Evolutionary conservation across 306 rosid genomes (phyloP).

Genomic region (Malus fusca): DNA sequence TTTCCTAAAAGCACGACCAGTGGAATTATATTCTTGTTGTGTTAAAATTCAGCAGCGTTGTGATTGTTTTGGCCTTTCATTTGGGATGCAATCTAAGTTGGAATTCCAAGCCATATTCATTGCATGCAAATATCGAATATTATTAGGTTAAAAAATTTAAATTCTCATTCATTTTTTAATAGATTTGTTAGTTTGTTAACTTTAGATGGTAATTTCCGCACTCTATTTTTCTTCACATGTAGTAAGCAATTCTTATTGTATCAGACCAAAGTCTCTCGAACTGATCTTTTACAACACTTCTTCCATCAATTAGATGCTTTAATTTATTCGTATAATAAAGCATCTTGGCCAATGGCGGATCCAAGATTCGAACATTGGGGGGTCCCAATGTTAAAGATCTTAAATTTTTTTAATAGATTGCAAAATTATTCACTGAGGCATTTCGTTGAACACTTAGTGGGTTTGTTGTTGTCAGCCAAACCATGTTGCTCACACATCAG

Average conservation of each 20-base stretch:
- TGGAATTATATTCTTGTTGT: background rate
- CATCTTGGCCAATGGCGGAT: accelerated
- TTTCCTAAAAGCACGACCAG: constrained; percentile 8
- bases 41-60: background rate
- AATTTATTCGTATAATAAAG: no score
- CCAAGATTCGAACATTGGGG: no score
- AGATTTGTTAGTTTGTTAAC: background rate
- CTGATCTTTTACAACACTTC: background rate
- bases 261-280: background rate
- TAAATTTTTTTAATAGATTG: no score
- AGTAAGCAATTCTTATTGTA: background rate
- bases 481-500: no score
- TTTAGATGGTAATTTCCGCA: background rate
- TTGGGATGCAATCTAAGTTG: constrained; percentile 23
- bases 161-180: no score
- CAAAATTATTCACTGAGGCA: no score
- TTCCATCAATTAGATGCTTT: background rate
- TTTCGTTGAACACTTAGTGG: no score
- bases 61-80: constrained; percentile 14
- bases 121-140: background rate
- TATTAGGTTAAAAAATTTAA: background rate
- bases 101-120: constrained; percentile 8
- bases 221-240: no score
- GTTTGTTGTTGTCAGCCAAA: no score
- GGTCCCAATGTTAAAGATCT: no score